phyloP scores from a whole-genome alignment of 2,329 filamentous ascomycete genomes.

The Fusarium temperatum region DNA sequence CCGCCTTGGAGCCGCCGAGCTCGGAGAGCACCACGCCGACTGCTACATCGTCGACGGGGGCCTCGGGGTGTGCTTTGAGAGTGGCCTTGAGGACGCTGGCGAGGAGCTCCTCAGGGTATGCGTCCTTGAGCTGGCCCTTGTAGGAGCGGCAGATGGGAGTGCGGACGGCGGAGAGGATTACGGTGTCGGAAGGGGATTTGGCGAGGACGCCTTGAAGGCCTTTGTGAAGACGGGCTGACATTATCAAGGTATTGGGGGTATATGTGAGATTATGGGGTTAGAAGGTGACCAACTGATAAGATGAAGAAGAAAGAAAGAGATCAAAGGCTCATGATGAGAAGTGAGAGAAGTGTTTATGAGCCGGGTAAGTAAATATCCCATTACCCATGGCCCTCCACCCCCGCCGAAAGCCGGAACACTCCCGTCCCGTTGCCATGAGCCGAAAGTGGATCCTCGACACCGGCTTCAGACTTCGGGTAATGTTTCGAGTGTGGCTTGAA shows the following conservation, averaged over 20 bases:
- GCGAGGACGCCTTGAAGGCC: slow-evolving; percentile 80
- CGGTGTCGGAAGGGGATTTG: slow-evolving; percentile 82
- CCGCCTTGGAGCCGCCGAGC: slow-evolving; percentile 89
- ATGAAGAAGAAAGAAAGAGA: background rate
- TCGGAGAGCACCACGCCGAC: slow-evolving; percentile 92
- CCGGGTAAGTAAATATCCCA: slow-evolving; percentile 41
- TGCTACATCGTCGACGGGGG: slow-evolving; percentile 76
- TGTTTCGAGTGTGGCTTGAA: slow-evolving; percentile 21
- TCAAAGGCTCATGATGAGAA: slow-evolving; percentile 1
- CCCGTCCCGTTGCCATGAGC: slow-evolving; percentile 28
- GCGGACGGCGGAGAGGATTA: slow-evolving; percentile 89
- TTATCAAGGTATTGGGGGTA: background rate
- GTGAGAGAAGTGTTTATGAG: background rate
- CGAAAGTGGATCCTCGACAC: slow-evolving; percentile 23
- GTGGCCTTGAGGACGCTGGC: slow-evolving; percentile 63
- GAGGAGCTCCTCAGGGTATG: slow-evolving; percentile 91
- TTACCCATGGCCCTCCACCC: slow-evolving; percentile 8
- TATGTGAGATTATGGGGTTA: background rate
- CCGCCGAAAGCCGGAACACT: slow-evolving; percentile 28
- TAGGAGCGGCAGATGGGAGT: slow-evolving; percentile 86
- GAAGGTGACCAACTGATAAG: background rate
- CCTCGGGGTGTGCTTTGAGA: slow-evolving; percentile 70
- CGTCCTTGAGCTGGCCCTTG: slow-evolving; percentile 85
- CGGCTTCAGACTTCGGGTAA: slow-evolving; percentile 41
- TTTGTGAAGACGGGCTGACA: slow-evolving; percentile 38